Evolutionary conservation across 2,329 filamentous ascomycete species (phyloP).

Genomic region (Helotiales sp.): DNA sequence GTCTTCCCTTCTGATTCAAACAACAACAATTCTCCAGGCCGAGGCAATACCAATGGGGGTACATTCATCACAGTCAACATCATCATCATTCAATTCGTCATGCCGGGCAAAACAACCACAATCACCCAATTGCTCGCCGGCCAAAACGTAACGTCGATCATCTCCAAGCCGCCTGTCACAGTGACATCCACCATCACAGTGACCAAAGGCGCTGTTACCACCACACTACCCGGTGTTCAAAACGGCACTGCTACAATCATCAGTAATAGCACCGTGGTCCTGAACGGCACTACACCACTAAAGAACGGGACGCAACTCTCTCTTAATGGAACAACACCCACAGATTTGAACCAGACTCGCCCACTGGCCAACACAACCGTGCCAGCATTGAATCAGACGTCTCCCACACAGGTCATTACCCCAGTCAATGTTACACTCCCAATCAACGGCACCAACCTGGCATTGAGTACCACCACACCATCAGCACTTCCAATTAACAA

Average conservation of each 20-base stretch:
- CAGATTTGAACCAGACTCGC: not conserved
- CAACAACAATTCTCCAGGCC: not conserved
- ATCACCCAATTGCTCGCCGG: constrained; percentile 19
- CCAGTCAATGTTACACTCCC: not conserved
- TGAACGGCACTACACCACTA: constrained; percentile 9
- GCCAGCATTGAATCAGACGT: not conserved
- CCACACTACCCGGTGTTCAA: constrained; percentile 11
- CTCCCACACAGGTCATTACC: not conserved
- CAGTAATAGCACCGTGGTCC: constrained; percentile 21
- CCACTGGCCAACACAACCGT: not conserved
- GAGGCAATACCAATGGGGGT: not conserved
- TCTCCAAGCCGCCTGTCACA: constrained; percentile 20
- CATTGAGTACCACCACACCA: not conserved
- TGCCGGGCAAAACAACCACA: constrained; percentile 16
- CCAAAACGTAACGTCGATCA: constrained; percentile 21
- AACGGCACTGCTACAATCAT: constrained; percentile 27
- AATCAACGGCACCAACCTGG: not conserved
- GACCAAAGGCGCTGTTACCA: constrained; percentile 20
- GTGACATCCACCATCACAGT: constrained; percentile 25
- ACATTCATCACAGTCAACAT: constrained; percentile 23
- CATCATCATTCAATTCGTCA: constrained; percentile 26
- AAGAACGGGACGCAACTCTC: constrained; percentile 6
- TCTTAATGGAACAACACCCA: not conserved
- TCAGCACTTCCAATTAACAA: not conserved
- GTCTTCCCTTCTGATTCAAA: not conserved